Base-by-base conservation (phyloP, 164 flowering plant species). In the Stephania cephalantha region DNA sequence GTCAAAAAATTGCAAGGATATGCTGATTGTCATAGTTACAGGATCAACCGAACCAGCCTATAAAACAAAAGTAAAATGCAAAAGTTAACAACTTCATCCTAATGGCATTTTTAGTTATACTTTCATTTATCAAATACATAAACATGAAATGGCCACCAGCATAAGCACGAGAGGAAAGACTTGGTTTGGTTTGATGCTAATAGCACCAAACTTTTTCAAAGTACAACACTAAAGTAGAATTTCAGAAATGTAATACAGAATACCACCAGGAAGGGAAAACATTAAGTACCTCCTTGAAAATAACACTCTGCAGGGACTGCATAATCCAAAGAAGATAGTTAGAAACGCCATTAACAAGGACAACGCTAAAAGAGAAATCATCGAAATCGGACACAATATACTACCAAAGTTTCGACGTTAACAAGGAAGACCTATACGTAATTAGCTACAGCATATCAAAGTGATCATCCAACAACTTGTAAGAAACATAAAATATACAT, bases 241-340 rank as follows among this genome's bases (percentile, higher is more conserved):
- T 30, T 58, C 4, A 58, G 35, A 25, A 74, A 25, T 55, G 9
- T 30, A 72, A 18, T 20, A 48, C 46, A 44, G 30, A 48, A 69
- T 18, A 30, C 45, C 29, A 76, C 44, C n/a, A 6, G 12, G 20
- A 61, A 61, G 66, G 8, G 66, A 73, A 73, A 17, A 30, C 73
- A 73, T 50, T 9, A 68, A 74, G 7, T 87, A 93, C 99, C 94
- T 90, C 92, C 85, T 91, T 91, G 87, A 95, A 95, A 73, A 95
- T 88, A 82, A 95, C 99, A 82, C 99, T 95, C 84, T 93, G 99
- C 85, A 95, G 81, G 76, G 99, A 93, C 99, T 95, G 97, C 97
- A 93, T 3, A 81, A 75, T 42, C n/a, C 30, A 81, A 85, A 15
- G 20, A 79, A 67, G 71, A 20, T 46, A 74, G 78, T 82, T 83